Percentiles rank a stretch among this genome's conserved stretches.
These are phyloP conservation scores for Cladobotryum mycophilum DNA, from an alignment of 2,329 filamentous ascomycete species.

Conservation along the genomic window DNA sequence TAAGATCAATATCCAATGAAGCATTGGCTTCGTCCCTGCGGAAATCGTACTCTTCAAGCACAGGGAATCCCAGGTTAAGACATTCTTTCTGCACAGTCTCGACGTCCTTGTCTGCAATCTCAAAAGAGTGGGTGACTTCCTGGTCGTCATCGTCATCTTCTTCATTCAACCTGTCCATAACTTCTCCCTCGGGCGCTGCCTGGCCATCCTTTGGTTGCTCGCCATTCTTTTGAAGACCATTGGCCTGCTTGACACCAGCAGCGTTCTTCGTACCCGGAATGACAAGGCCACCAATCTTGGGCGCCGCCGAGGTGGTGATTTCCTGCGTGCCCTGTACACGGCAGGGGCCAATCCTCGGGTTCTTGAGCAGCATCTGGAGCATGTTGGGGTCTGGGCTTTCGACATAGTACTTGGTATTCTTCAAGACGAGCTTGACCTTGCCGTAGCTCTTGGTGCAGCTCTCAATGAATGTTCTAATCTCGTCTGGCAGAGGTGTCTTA, in stretches of 20 bases:
- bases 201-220: constrained; percentile 42
- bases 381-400: constrained; percentile 86
- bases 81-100: constrained; percentile 87
- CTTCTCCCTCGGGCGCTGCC: constrained; percentile 55
- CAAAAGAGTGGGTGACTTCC: constrained; percentile 86
- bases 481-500: constrained; percentile 79
- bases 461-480: constrained; percentile 69
- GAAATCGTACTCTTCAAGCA: constrained; percentile 97
- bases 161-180: constrained; percentile 69
- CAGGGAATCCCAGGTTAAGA: constrained; percentile 75
- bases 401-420: constrained; percentile 89
- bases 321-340: constrained; percentile 66
- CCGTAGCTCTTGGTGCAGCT: constrained; percentile 85
- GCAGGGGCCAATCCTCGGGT: constrained; percentile 72
- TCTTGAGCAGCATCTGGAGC: constrained; percentile 78
- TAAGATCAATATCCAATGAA: constrained; percentile 88
- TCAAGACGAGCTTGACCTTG: constrained; percentile 90
- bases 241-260: constrained; percentile 74
- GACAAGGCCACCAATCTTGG: constrained; percentile 79
- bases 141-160: constrained; percentile 84
- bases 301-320: constrained; percentile 73
- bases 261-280: constrained; percentile 95
- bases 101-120: constrained; percentile 76
- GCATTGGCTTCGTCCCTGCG: constrained; percentile 83
- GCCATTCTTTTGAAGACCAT: constrained; percentile 27